These are phyloP conservation scores for Orbilia brochopaga DNA, from an alignment of 2,329 filamentous ascomycete species.

Conservation along the genomic window DNA sequence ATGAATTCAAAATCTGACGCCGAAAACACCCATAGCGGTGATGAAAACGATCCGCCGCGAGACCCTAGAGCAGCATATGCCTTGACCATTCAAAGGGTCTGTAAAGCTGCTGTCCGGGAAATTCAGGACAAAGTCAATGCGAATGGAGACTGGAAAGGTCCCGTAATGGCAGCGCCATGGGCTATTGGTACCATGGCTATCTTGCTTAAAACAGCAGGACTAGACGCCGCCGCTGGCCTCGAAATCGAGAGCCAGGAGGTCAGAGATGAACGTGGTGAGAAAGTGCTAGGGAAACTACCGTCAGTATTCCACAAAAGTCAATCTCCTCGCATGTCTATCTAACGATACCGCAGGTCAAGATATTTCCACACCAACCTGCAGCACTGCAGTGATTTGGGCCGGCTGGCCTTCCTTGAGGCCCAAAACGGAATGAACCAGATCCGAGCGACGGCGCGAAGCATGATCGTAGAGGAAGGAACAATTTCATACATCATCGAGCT, in stretches of 20 bases:
- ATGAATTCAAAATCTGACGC: neutral
- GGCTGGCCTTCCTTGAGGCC: conserved; percentile 2
- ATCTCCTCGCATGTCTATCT: neutral
- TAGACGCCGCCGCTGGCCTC: conserved; percentile 4
- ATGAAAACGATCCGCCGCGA: neutral
- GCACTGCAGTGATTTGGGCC: conserved; percentile 6
- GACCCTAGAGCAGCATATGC: neutral
- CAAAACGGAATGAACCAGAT: neutral
- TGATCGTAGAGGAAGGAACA: neutral
- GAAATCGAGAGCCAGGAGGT: conserved; percentile 4
- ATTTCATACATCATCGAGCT: conserved; percentile 3
- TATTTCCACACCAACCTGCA: conserved; percentile 10
- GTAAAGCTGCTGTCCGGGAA: neutral
- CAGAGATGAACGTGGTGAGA: neutral
- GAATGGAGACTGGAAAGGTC: neutral
- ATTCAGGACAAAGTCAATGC: neutral
- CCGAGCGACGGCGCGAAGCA: neutral
- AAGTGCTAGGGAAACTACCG: conserved; percentile 2
- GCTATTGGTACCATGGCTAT: conserved; percentile 4
- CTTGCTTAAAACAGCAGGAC: conserved; percentile 5
- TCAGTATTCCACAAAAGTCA: neutral
- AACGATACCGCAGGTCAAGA: neutral
- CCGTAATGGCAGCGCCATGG: conserved; percentile 3
- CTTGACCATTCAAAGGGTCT: neutral
- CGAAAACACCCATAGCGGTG: neutral